Conservation (phyloP, 208 protist genomes). For the Trypanosoma avium region DNA sequence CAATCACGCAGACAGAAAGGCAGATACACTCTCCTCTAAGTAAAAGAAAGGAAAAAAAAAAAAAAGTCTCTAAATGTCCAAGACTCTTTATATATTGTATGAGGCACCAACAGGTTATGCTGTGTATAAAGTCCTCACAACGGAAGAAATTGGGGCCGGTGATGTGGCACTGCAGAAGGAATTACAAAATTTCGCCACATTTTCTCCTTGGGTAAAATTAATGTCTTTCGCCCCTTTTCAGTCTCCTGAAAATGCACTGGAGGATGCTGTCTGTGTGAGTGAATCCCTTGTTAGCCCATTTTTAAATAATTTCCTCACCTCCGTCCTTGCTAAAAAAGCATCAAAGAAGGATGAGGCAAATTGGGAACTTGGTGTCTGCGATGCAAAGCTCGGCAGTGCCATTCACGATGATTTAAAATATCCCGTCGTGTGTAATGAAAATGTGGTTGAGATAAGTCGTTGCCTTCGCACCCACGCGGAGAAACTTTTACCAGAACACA, state of each 20-base stretch:
- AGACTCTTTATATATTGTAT: constrained; percentile 93
- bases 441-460: constrained; percentile 89
- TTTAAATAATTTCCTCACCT: constrained; percentile 94
- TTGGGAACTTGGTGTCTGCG: constrained; percentile 94
- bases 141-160: constrained; percentile 94
- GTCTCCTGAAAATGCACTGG: constrained; percentile 97
- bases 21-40: background rate
- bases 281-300: constrained; percentile 93
- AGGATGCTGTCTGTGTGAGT: constrained; percentile 97
- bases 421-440: constrained; percentile 89
- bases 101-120: constrained; percentile 97
- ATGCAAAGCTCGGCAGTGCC: constrained; percentile 94
- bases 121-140: constrained; percentile 94
- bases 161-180: constrained; percentile 92
- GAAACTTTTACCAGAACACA: constrained; percentile 93
- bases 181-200: constrained; percentile 92
- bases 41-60: background rate
- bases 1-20: constrained; percentile 6
- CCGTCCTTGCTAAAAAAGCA: constrained; percentile 94
- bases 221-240: constrained; percentile 96
- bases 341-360: constrained; percentile 73
- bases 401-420: constrained; percentile 92
- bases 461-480: constrained; percentile 96
- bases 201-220: constrained; percentile 95
- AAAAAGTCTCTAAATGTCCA: constrained; percentile 56